Base-by-base conservation (phyloP, 331 rosid genomes). In the Phaseolus coccineus region DNA sequence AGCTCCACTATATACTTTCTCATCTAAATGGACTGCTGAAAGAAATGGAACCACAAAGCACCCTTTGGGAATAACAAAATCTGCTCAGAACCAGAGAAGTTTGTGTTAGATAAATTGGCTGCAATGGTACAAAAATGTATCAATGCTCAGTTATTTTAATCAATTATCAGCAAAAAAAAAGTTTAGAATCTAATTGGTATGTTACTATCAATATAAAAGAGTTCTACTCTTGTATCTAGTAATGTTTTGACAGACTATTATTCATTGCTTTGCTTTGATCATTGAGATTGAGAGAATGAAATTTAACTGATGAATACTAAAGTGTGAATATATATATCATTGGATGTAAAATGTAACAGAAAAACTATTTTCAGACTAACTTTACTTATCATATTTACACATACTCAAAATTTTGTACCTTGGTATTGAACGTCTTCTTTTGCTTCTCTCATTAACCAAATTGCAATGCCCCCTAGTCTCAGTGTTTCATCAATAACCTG, bases 401-500 rank as follows among this genome's bases (percentile, higher is more conserved):
- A 46, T 12, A 46, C 70, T 16, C 35, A 44, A 42, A 59, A 25
- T 11, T 62, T 1, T 30, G 28, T 81, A 94, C 98, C 98, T 89
- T 88, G 89, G 88, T 94, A 94, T 57, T 80, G 84, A 22, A 94
- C 87, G 31, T 94, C 91, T 85, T 94, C 89, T 85, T 84, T 92
- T 70, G 98, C 95, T 87, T 94, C 98, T 78, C 98, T 89, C 87
- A 94, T 71, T 74, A 92, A 82, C 98, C 98, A 94, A 85, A 94
- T 91, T 65, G 97, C 98, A 77, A 94, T 94, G 7, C 97, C 98
- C 4, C 97, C 98, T 24, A 94, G 85, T 77, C 98, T 87, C 44
- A 94, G 95, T 47, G 98, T 92, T 85, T 94, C 97, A 83, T 92
- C 98, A 73, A 94, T 89, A 33, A 92, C 97, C 98, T 94, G 82